These are phyloP conservation scores for Ganoderma resinaceum DNA, from an alignment of 1,284 basidiomycete genomes.

Conservation along the genomic window DNA sequence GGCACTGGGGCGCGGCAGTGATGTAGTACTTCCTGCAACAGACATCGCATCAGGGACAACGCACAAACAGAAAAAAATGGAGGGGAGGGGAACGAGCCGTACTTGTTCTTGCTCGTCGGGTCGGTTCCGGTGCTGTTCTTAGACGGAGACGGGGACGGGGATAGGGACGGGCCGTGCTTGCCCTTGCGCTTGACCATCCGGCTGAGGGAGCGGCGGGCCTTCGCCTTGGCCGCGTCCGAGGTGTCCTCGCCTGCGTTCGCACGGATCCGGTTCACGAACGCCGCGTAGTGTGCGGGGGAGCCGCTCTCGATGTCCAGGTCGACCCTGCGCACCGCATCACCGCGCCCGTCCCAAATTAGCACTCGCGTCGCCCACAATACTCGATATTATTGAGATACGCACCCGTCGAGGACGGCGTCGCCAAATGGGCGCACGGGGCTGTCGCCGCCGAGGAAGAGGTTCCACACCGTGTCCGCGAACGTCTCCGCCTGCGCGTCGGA, in stretches of 20 bases:
- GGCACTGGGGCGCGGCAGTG: constrained; percentile 66
- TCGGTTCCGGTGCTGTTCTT: constrained; percentile 18
- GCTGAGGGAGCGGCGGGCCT: constrained; percentile 3
- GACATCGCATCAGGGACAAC: not conserved
- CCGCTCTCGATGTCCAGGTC: constrained; percentile 75
- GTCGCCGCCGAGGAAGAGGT: constrained; percentile 65
- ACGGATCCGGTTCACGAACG: constrained; percentile 62
- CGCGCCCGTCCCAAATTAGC: constrained; percentile 7
- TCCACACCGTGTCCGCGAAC: constrained; percentile 68
- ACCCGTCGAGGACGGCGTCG: constrained; percentile 67
- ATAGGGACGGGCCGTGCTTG: not conserved
- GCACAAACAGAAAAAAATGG: too few relatives aligned
- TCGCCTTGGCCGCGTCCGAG: constrained; percentile 50
- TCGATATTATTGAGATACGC: constrained; percentile 27
- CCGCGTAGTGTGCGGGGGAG: constrained; percentile 53
- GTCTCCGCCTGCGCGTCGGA: constrained; percentile 56
- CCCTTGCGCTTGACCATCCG: constrained; percentile 7
- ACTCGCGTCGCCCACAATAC: not conserved
- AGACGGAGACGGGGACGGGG: not conserved
- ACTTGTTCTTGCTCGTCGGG: constrained; percentile 25
- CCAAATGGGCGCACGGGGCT: constrained; percentile 64
- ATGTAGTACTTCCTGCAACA: constrained; percentile 52
- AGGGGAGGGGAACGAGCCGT: not conserved
- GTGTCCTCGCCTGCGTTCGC: constrained; percentile 44
- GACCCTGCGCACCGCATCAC: constrained; percentile 44